Evolutionary conservation across 257 asterid genomes (phyloP), one percentile per base, ranked within the genome.

Genomic region (Petunia axillaris): DNA sequence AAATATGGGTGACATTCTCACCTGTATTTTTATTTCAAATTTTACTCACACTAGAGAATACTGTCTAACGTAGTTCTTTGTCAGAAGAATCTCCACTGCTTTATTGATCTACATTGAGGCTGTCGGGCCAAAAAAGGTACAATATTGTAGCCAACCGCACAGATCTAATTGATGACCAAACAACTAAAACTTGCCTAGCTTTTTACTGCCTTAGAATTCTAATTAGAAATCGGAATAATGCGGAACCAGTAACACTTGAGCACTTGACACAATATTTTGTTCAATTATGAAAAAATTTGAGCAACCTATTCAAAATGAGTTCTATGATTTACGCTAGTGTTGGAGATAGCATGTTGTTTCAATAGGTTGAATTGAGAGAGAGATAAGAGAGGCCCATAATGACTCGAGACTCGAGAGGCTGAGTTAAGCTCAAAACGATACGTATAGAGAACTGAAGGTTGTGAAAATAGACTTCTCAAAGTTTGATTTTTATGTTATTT

Each of bases 1-100:
- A 68, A 44, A 68, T 68, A 68, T 68, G 41, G 41, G 41, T 64
- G 48, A 14, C 60, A n/a, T 68, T 50, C 57, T 68, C 40, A 68
- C 40, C 40, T 44, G 8, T 68, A 8, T 67, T 41, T 41, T 41
- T 40, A 67, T 67, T 67, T 15, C 55, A 37, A 68, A 43, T 43
- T 62, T 68, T 68, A 52, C 2, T 35, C 35, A 11, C 14, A 65
- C 44, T 9, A 3, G 55, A 43, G n/a, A 46, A 54, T 16, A 25
- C 43, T 9, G 76, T 9, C 16, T 70, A 5, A 1, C 2, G 41
- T 25, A 70, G 13, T 65, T 39, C 39, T 9, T 46, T 70, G 41
- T 70, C 58, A 70, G 58, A 70, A 70, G 46, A 16, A 38, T 39
- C 73, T 13, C 10, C 35, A 39, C 14, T 5, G 73, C 13, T 64